phyloP scores from a whole-genome alignment of 2,329 filamentous ascomycete genomes.

The Passalora sequoiae region DNA sequence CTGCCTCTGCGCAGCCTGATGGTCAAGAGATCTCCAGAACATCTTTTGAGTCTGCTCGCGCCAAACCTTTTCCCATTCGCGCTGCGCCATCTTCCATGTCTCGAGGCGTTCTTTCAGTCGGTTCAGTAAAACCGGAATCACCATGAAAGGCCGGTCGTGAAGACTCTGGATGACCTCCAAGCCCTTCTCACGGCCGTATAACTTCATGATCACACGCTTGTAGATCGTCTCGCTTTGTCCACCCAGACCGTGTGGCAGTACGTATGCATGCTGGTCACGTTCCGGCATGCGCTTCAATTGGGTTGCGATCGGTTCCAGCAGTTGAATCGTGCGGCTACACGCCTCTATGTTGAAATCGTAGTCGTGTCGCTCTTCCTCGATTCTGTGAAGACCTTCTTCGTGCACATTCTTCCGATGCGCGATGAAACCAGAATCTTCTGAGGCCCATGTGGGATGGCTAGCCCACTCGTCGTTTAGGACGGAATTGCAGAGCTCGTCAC shows the following conservation, averaged over 20 bases:
- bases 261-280: constrained; percentile 63
- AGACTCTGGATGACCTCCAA: constrained; percentile 81
- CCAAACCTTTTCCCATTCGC: constrained; percentile 99
- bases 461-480: constrained; percentile 98
- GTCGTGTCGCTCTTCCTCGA: constrained; percentile 96
- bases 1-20: constrained; percentile 89
- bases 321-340: constrained; percentile 88
- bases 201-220: constrained; percentile 94
- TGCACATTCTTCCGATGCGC: constrained; percentile 95
- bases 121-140: constrained; percentile 81
- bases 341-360: constrained; percentile 98
- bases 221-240: constrained; percentile 96
- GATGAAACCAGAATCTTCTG: constrained; percentile 95
- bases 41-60: constrained; percentile 90
- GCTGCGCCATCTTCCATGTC: constrained; percentile 93
- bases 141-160: constrained; percentile 75
- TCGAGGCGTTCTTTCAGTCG: constrained; percentile 94
- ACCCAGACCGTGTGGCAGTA: constrained; percentile 75
- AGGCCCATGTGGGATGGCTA: constrained; percentile 97
- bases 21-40: constrained; percentile 93
- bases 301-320: constrained; percentile 89
- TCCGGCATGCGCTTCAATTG: constrained; percentile 73
- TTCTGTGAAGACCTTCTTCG: constrained; percentile 89
- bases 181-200: constrained; percentile 82
- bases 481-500: constrained; percentile 87